Evolutionary conservation across 768 basidiomycete genomes (phyloP).

Genomic region (Boletales sp.): DNA sequence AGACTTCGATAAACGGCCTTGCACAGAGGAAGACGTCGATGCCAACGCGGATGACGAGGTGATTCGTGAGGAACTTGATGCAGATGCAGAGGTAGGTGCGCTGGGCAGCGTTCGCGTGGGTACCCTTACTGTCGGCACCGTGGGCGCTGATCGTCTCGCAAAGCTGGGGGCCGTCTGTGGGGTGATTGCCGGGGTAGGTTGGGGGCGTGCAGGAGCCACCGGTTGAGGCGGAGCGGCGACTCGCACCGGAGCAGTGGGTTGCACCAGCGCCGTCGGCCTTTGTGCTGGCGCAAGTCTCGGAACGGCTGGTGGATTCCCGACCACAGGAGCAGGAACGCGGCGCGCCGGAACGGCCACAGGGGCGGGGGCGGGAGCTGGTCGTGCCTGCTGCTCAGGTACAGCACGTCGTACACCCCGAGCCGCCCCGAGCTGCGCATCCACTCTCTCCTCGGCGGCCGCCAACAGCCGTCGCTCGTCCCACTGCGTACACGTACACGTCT

Average conservation of each 20-base stretch:
- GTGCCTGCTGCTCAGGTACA: constrained; percentile 13
- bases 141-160: not conserved
- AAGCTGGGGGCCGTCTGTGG: constrained; percentile 1
- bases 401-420: constrained; percentile 34
- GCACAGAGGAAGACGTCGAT: not conserved
- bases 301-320: not conserved
- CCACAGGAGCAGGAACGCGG: not conserved
- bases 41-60: not conserved
- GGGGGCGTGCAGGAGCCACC: not conserved
- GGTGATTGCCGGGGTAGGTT: not conserved
- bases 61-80: not conserved
- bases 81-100: not conserved
- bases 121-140: not conserved
- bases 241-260: not conserved
- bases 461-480: constrained; percentile 54
- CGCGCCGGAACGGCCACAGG: not conserved
- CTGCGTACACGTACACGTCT: constrained; percentile 57
- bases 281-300: not conserved
- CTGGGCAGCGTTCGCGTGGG: not conserved
- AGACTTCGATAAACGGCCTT: not conserved
- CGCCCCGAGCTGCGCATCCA: constrained; percentile 35
- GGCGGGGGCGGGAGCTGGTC: not conserved
- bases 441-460: constrained; percentile 42
- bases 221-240: not conserved
- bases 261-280: not conserved